Conservation (phyloP, 1,139 yeast species). For the Yarrowia galli region DNA sequence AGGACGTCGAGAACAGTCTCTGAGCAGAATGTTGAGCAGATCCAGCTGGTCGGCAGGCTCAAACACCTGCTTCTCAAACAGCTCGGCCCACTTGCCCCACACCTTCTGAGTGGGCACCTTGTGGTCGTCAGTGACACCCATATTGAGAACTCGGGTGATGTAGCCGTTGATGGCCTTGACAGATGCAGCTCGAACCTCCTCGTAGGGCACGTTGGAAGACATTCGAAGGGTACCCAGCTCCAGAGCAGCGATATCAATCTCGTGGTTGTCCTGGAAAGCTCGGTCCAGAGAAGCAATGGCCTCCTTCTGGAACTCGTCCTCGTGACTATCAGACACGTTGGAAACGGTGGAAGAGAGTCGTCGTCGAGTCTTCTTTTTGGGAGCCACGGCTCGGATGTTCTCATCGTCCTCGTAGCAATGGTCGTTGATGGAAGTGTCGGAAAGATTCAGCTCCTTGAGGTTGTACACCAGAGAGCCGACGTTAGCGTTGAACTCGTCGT, state of each 20-base stretch:
- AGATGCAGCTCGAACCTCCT: constrained; percentile 88
- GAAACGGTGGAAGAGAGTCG: constrained; percentile 44
- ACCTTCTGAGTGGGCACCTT: constrained; percentile 79
- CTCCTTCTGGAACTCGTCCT: constrained; percentile 84
- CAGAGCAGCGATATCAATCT: constrained; percentile 86
- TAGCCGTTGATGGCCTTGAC: constrained; percentile 72
- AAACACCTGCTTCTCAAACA: constrained; percentile 65
- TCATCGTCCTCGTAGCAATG: constrained; percentile 43
- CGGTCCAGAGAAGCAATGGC: constrained; percentile 94
- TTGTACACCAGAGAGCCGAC: constrained; percentile 58
- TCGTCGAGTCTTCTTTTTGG: constrained; percentile 43
- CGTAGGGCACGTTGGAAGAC: constrained; percentile 96
- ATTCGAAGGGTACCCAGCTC: constrained; percentile 93
- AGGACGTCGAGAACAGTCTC: constrained; percentile 53
- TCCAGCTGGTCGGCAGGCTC: constrained; percentile 80
- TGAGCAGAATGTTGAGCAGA: constrained; percentile 66
- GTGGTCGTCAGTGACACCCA: constrained; percentile 70
- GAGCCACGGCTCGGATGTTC: constrained; percentile 37
- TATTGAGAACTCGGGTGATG: constrained; percentile 72
- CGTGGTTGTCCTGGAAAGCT: constrained; percentile 91
- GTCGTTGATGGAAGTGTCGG: constrained; percentile 73
- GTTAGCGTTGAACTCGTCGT: constrained; percentile 56
- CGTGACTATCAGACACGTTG: constrained; percentile 58
- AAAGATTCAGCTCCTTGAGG: constrained; percentile 68
- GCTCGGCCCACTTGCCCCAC: constrained; percentile 66